Percentiles rank a stretch among this genome's conserved stretches.
Conservation (phyloP, 768 basidiomycete genomes). For the Rhodotorula babjevae region DNA sequence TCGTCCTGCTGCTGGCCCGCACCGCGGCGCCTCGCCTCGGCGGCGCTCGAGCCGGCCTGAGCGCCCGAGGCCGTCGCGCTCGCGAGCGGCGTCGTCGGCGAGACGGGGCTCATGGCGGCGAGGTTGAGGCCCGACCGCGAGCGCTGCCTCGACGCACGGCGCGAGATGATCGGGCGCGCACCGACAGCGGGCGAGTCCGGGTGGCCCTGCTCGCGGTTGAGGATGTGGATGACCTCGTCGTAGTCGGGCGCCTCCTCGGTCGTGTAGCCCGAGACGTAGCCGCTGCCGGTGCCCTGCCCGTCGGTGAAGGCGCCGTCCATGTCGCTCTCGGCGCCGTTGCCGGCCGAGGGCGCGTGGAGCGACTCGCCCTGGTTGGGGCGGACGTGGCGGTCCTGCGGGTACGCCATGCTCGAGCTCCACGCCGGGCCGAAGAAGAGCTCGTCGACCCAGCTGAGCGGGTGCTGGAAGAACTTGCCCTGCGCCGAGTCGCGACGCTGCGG, state of each 20-base stretch:
- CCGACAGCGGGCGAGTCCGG: constrained; percentile 8
- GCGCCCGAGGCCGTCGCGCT: neutral
- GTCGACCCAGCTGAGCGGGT: constrained; percentile 93
- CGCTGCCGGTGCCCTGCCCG: constrained; percentile 15
- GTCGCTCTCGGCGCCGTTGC: constrained; percentile 61
- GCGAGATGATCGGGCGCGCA: constrained; percentile 3
- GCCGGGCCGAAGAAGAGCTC: constrained; percentile 73
- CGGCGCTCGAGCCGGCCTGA: neutral
- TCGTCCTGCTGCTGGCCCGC: neutral
- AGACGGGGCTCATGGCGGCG: constrained; percentile 14
- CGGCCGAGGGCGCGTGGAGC: constrained; percentile 46
- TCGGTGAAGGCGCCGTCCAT: constrained; percentile 25
- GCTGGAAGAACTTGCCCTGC: constrained; percentile 74
- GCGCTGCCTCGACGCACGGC: constrained; percentile 17
- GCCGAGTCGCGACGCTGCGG: constrained; percentile 41
- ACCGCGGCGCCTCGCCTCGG: neutral
- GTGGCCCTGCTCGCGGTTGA: constrained; percentile 31
- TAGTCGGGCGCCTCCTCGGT: constrained; percentile 38
- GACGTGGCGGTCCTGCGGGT: constrained; percentile 57
- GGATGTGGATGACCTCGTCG: constrained; percentile 40
- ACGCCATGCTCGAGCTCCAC: constrained; percentile 62
- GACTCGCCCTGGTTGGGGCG: too few species aligned
- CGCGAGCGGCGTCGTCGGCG: neutral
- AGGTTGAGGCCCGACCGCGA: constrained; percentile 30
- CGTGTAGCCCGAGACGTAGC: constrained; percentile 36